Base-by-base conservation (phyloP, 1,284 basidiomycete genomes). In the Ceratobasidium sp. region DNA sequence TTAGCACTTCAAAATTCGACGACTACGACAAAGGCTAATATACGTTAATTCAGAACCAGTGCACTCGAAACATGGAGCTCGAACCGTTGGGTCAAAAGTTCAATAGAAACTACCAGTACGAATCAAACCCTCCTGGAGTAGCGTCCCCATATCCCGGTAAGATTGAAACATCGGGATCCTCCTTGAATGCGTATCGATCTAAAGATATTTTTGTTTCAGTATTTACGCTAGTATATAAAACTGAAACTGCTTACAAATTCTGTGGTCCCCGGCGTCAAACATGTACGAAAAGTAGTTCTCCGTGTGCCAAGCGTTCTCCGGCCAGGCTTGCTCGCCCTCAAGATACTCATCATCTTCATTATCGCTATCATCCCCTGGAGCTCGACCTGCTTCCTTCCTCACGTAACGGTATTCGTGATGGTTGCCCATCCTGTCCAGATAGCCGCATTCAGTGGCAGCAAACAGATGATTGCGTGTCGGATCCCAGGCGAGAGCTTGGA, bases 181-280 rank as follows among this genome's bases (percentile, higher is more conserved):
- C 75, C 26, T 77, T 77, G 65, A 77, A 68, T 20, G 64, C 61
- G 59, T 77, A 77, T 57, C 50, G 75, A 44, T 40, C 75, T 77
- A 28, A 17, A 44, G 6, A 6, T n/a, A n/a, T n/a, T n/a, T n/a
- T 26, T 59, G 10, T 10, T 5, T 17, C 5, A 28, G 26, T 59
- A 9, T n/a, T n/a, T n/a, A n/a, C n/a, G 38, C 9, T 12, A 15
- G 6, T 10, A 13, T 28, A 59, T 17, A 33, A 5, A 2, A 10
- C 17, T 7, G 26, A 65, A 65, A 26, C n/a, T 17, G 65, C 71
- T 17, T 23, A 75, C 71, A 46, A 15, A 75, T 38, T 20, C 71
- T n/a, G 42, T 77, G 67, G 10, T 77, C 44, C 42, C 77, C 77
- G 1, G 56, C 42, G 28, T 77, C 77, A 61, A 69, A 77, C 7